Evolutionary conservation across 768 basidiomycete genomes (phyloP).

Genomic region (Tulasnella sp.): DNA sequence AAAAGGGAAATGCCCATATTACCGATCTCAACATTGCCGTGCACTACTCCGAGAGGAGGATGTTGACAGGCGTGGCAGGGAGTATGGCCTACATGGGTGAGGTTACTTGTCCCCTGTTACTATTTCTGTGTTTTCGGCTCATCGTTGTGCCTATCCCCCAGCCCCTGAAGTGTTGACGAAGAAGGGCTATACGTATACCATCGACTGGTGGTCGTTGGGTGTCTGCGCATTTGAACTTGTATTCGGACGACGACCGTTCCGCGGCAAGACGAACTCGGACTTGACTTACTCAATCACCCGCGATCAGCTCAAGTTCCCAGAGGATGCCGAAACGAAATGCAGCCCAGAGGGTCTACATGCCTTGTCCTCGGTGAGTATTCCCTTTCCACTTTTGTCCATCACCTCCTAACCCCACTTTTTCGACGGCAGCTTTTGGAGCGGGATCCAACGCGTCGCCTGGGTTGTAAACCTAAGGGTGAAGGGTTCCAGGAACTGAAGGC

Average conservation of each 20-base stretch:
- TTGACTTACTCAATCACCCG: slow-evolving; percentile 86
- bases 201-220: slow-evolving; percentile 97
- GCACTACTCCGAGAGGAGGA: slow-evolving; percentile 80
- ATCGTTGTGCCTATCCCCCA: slow-evolving; percentile 17
- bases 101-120: slow-evolving; percentile 19
- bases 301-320: slow-evolving; percentile 80
- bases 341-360: slow-evolving; percentile 66
- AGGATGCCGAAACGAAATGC: slow-evolving; percentile 71
- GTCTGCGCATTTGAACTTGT: slow-evolving; percentile 87
- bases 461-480: slow-evolving; percentile 65
- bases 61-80: slow-evolving; percentile 89
- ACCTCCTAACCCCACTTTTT: not conserved
- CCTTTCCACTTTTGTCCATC: not conserved
- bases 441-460: slow-evolving; percentile 66
- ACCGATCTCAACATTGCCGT: slow-evolving; percentile 99
- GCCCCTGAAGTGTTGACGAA: slow-evolving; percentile 88
- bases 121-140: not conserved
- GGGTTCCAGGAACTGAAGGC: slow-evolving; percentile 64
- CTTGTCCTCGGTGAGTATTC: slow-evolving; percentile 55
- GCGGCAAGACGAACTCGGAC: slow-evolving; percentile 85
- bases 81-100: slow-evolving; percentile 98
- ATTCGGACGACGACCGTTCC: slow-evolving; percentile 83
- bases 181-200: slow-evolving; percentile 84
- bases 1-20: slow-evolving; percentile 87
- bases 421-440: slow-evolving; percentile 65